Evolutionary conservation across 306 rosid species (phyloP), one percentile per base, ranked within the genome.

Genomic region (Prunus campanulata): DNA sequence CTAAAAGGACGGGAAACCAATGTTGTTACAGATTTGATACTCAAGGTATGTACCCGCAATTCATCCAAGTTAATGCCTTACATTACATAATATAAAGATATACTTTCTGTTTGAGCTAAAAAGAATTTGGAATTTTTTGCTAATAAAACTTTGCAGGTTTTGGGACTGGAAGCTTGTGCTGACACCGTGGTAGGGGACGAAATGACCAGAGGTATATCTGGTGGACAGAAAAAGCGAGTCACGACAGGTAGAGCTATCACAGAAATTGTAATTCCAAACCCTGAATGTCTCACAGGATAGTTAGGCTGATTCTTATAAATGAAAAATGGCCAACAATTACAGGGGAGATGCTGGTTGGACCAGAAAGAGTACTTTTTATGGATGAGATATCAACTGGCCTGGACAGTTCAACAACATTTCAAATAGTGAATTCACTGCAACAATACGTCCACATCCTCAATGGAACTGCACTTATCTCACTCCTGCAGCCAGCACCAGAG

Each of bases 321-420:
- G 39, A 47, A 44, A 60, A 50, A 22, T 61, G 42, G 66, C 30
- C 29, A n/a, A 61, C 20, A 49, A 11, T 46, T 64, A 32, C 83
- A 70, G 93, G 88, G 51, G 93, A 88, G 70, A 88, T 88, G 93
- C 62, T 88, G 47, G 93, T 88, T 55, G 90, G 93, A 54, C 87
- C 88, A 24, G 82, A 84, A 70, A 84, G 86, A 20, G 88, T 83
- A 71, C 50, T 88, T 24, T 78, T 88, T 66, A 88, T 88, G 93
- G 93, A 88, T 77, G 87, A 83, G 29, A 83, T 86, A 72, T 86
- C 90, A 14, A 81, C 84, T 50, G 90, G 92, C 6, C 75, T 86
- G 69, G 90, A 88, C 71, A 88, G 90, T 69, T 86, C 90, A 15
- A 88, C 90, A 39, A 84, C 92, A n/a, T 88, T 80, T 54, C 88